Evolutionary conservation across 2,329 filamentous ascomycete genomes (phyloP).

Genomic region (Penicillium sp.): DNA sequence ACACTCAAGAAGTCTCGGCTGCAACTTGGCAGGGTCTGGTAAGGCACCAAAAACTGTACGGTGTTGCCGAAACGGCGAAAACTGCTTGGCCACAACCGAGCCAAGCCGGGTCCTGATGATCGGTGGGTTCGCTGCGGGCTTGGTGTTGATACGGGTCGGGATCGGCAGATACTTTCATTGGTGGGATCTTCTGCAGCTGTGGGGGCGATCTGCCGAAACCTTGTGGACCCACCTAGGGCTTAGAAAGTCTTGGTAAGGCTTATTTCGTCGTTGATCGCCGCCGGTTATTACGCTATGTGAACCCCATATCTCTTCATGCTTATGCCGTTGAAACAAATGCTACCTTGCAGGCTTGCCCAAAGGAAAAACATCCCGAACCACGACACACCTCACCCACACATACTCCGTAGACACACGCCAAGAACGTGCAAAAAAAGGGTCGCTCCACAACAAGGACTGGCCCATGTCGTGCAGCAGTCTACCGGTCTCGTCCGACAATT

Average conservation of each 20-base stretch:
- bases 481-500: neutral
- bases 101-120: neutral
- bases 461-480: no score
- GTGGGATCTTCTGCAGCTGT: neutral
- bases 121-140: no score
- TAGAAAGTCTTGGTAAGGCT: neutral
- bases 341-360: neutral
- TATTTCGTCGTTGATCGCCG: neutral
- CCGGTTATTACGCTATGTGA: neutral
- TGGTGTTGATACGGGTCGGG: neutral
- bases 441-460: no score
- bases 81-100: neutral
- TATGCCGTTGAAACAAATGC: neutral
- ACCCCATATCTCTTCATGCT: no score
- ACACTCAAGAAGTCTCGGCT: neutral
- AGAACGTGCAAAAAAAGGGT: no score
- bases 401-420: no score
- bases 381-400: no score
- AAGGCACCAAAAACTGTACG: neutral
- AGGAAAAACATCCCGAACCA: neutral
- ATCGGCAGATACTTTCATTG: neutral
- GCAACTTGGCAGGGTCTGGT: neutral
- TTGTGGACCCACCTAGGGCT: neutral
- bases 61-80: no score
- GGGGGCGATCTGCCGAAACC: neutral